phyloP scores from a whole-genome alignment of 2,329 filamentous ascomycete species.

The Penicillium corylophilum region DNA sequence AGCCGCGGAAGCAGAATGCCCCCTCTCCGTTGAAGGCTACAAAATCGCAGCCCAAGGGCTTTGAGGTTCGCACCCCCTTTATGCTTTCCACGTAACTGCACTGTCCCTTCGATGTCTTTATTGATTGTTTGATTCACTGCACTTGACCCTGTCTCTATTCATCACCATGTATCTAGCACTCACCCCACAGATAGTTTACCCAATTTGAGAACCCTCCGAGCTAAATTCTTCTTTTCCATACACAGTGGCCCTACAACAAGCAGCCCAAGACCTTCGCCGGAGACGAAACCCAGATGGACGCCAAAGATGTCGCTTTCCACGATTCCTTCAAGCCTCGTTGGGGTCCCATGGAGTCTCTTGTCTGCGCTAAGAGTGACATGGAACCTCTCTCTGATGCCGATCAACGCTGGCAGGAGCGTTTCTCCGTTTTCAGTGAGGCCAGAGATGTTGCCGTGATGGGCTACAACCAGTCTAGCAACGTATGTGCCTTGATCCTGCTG shows the following conservation, averaged over 20 bases:
- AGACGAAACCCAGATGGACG: slow-evolving; percentile 61
- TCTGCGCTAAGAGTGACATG: slow-evolving; percentile 57
- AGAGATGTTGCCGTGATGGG: slow-evolving; percentile 32
- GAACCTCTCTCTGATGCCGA: slow-evolving; percentile 19
- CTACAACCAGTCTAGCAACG: slow-evolving; percentile 23
- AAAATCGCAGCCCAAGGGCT: slow-evolving; percentile 62
- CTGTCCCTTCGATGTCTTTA: slow-evolving; percentile 47
- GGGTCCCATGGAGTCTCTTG: slow-evolving; percentile 70
- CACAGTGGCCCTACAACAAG: slow-evolving; percentile 84
- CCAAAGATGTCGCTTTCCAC: slow-evolving; percentile 67
- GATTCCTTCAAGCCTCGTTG: slow-evolving; percentile 75
- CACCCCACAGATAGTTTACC: slow-evolving; percentile 29
- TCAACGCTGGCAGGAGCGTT: slow-evolving; percentile 55
- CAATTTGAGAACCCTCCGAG: slow-evolving; percentile 41
- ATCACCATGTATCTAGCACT: slow-evolving; percentile 22
- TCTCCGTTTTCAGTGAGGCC: slow-evolving; percentile 43
- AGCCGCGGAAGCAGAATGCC: slow-evolving; percentile 51
- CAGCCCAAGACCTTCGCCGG: slow-evolving; percentile 67
- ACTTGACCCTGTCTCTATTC: slow-evolving; percentile 3
- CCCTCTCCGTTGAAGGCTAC: slow-evolving; percentile 54
- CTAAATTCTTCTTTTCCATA: slow-evolving; percentile 35
- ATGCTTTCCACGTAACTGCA: slow-evolving; percentile 27
- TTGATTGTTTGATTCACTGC: background rate
- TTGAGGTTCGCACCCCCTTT: slow-evolving; percentile 75
- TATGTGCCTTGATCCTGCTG: slow-evolving; percentile 10